Evolutionary conservation across 768 basidiomycete species (phyloP).

Genomic region (Inosperma sp.): DNA sequence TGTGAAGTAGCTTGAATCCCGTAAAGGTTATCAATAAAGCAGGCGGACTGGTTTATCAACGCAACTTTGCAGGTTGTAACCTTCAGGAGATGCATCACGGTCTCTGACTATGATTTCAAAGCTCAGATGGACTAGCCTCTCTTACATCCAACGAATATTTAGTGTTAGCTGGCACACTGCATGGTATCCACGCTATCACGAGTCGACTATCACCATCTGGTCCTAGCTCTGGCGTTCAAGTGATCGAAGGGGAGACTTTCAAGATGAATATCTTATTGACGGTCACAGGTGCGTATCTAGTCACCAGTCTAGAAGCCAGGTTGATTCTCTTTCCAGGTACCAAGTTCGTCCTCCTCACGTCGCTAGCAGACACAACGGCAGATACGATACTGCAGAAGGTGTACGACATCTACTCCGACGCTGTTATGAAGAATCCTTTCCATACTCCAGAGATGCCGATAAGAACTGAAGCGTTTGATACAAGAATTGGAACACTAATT

Average conservation of each 20-base stretch:
- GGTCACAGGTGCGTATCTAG: slow-evolving; percentile 62
- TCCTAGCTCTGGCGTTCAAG: slow-evolving; percentile 80
- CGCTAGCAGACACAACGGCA: slow-evolving; percentile 65
- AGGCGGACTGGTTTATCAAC: slow-evolving; percentile 91
- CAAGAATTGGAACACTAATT: slow-evolving; percentile 56
- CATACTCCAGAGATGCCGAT: slow-evolving; percentile 99
- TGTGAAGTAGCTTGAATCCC: slow-evolving; percentile 7
- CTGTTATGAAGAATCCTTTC: slow-evolving; percentile 99
- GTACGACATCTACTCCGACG: slow-evolving; percentile 91
- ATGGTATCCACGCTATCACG: slow-evolving; percentile 98
- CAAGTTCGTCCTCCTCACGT: slow-evolving; percentile 91
- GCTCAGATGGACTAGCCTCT: slow-evolving; percentile 81
- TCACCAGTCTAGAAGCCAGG: neutral
- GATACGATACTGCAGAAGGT: slow-evolving; percentile 73
- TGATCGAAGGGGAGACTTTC: slow-evolving; percentile 95
- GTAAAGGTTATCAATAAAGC: slow-evolving; percentile 94
- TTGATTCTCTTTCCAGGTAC: slow-evolving; percentile 54
- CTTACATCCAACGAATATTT: slow-evolving; percentile 93
- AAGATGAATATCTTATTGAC: slow-evolving; percentile 91
- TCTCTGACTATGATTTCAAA: slow-evolving; percentile 12
- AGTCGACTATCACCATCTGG: slow-evolving; percentile 82
- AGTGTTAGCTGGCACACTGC: slow-evolving; percentile 92
- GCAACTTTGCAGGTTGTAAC: slow-evolving; percentile 76
- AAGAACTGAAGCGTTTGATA: slow-evolving; percentile 84
- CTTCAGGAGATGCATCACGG: slow-evolving; percentile 7